A percentile compares a stretch with the other conserved stretches of the same genome.
phyloP scores from a whole-genome alignment of 1,139 yeast genomes.

The Blastobotrys indianensis region DNA sequence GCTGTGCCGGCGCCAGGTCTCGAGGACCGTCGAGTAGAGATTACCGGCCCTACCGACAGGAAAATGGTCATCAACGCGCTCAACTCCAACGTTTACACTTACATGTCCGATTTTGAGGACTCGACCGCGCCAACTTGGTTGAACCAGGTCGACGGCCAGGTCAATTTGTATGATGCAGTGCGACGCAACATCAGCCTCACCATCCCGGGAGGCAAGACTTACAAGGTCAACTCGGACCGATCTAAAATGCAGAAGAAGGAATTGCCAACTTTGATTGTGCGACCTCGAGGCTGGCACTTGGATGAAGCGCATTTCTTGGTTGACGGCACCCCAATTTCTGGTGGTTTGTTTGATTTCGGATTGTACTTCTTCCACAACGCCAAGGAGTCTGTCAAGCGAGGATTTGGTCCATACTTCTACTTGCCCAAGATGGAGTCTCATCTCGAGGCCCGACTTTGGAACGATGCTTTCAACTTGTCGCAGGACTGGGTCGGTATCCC shows the following conservation, averaged over 20 bases:
- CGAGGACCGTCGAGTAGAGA: slow-evolving; percentile 47
- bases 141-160: slow-evolving; percentile 84
- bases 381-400: slow-evolving; percentile 50
- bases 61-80: slow-evolving; percentile 93
- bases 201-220: slow-evolving; percentile 53
- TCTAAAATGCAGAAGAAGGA: slow-evolving; percentile 35
- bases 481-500: slow-evolving; percentile 62
- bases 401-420: slow-evolving; percentile 73
- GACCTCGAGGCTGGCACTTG: slow-evolving; percentile 87
- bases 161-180: slow-evolving; percentile 83
- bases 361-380: slow-evolving; percentile 73
- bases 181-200: slow-evolving; percentile 61
- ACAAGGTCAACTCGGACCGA: slow-evolving; percentile 46
- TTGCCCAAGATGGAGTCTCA: slow-evolving; percentile 79
- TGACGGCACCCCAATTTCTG: slow-evolving; percentile 71
- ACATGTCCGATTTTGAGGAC: slow-evolving; percentile 95
- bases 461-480: slow-evolving; percentile 62
- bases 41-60: slow-evolving; percentile 61
- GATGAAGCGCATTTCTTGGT: slow-evolving; percentile 65
- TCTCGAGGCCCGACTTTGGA: slow-evolving; percentile 74
- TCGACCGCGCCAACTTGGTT: slow-evolving; percentile 94
- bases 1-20: slow-evolving; percentile 72
- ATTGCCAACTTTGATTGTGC: slow-evolving; percentile 68
- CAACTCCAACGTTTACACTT: slow-evolving; percentile 82
- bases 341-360: slow-evolving; percentile 73